Base-by-base conservation (phyloP, 768 basidiomycete species). In the Russula griseocarnosa region DNA sequence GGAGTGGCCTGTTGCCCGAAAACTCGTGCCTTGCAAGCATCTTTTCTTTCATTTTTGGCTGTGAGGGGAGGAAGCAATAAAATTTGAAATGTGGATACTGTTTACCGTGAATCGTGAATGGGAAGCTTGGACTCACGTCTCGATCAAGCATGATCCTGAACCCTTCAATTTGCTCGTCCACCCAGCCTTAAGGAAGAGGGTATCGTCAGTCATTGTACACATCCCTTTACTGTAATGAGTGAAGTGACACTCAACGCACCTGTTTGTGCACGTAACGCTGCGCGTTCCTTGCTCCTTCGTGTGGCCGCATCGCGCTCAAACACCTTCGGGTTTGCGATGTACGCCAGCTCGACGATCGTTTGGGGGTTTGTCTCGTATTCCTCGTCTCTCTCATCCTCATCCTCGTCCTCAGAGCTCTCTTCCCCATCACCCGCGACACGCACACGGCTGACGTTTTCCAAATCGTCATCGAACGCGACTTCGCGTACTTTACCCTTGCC, bases 101-200 rank as follows among this genome's bases (percentile, higher is more conserved):
- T 34, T 34, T 36, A n/a, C n/a, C n/a, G n/a, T 10, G 1, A 36
- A 36, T 66, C 13, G 6, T 42, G 40, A 2, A 42, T 42, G 38
- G 14, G 8, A 51, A 10, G n/a, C 8, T 13, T 60, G 20, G 2
- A 78, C 89, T 65, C 70, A 96, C 94, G 70, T 95, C 87, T 68
- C 88, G 77, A 62, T 98, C 95, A 62, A 97, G 73, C 88, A 96
- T 92, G 60, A 90, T 86, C 61, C 76, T 82, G 94, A 94, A 97
- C 0, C 94, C 94, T 73, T 97, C 94, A 30, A 97, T 86, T 71
- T 96, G 94, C 68, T 88, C 88, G 70, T 97, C 86, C 11, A 73
- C 77, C 86, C 87, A 90, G 13, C 88, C 88, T 30, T 57, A 32
- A 50, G 58, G 46, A 46, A 20, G 18, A 13, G 32, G 28, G 10